Percentiles rank a stretch among this genome's conserved stretches.
Evolutionary conservation across 2,329 filamentous ascomycete genomes (phyloP).

Genomic region (Ophiosphaerella herpotricha): DNA sequence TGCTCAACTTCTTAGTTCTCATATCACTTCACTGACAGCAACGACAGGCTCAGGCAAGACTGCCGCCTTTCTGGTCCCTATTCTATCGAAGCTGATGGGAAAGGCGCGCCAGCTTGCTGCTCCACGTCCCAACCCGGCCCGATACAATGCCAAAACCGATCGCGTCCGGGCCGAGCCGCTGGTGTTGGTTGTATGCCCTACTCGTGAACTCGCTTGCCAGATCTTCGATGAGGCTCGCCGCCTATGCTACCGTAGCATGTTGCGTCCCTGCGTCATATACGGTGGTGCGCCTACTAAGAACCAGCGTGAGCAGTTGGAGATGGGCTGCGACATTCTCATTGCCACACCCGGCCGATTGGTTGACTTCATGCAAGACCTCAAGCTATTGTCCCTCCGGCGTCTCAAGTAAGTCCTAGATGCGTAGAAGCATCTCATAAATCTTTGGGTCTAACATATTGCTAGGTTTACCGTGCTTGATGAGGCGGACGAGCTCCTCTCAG

Average conservation of each 20-base stretch:
- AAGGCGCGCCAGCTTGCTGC: slow-evolving; percentile 89
- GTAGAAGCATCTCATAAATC: slow-evolving; percentile 28
- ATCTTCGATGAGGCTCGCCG: slow-evolving; percentile 95
- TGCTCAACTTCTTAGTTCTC: background rate
- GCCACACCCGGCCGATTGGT: slow-evolving; percentile 84
- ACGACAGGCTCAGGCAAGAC: slow-evolving; percentile 91
- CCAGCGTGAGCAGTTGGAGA: slow-evolving; percentile 73
- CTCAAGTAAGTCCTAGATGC: slow-evolving; percentile 64
- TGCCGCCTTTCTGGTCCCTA: slow-evolving; percentile 86
- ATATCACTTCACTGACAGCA: slow-evolving; percentile 5
- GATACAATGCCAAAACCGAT: slow-evolving; percentile 57
- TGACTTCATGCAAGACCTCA: slow-evolving; percentile 77
- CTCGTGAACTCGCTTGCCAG: slow-evolving; percentile 87
- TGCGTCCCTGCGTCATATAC: slow-evolving; percentile 88
- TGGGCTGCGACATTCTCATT: slow-evolving; percentile 88
- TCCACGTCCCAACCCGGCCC: slow-evolving; percentile 68
- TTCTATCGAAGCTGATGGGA: slow-evolving; percentile 90
- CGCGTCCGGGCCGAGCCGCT: slow-evolving; percentile 79
- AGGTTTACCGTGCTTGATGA: slow-evolving; percentile 68
- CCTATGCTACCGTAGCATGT: slow-evolving; percentile 91
- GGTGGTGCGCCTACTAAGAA: slow-evolving; percentile 75
- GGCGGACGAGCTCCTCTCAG: slow-evolving; percentile 86
- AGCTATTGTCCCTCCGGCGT: slow-evolving; percentile 72
- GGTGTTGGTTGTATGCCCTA: slow-evolving; percentile 82
- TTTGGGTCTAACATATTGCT: background rate